These are phyloP conservation scores for Venturia asperata DNA, from an alignment of 2,329 filamentous ascomycete genomes.

Conservation along the genomic window DNA sequence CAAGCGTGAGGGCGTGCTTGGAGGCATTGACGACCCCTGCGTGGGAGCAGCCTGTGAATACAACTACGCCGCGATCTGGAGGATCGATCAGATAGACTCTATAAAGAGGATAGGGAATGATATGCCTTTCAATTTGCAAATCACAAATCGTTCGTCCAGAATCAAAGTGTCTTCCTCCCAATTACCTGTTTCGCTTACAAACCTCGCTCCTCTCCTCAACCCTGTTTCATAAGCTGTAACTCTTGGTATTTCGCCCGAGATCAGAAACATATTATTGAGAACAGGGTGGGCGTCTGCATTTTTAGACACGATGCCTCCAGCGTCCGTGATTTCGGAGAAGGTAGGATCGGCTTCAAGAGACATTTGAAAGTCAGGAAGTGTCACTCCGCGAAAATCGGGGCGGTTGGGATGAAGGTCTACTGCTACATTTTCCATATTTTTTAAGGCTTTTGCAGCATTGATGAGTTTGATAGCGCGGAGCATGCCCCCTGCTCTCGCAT, in stretches of 20 bases:
- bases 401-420: conserved; percentile 47
- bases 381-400: conserved; percentile 45
- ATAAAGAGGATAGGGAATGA: neutral
- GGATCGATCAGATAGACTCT: conserved; percentile 14
- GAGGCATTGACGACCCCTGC: conserved; percentile 49
- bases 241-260: conserved; percentile 49
- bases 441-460: conserved; percentile 30
- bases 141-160: conserved; percentile 47
- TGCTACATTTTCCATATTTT: conserved; percentile 21
- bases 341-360: conserved; percentile 48
- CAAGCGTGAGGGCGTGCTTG: conserved; percentile 39
- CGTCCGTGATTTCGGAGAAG: conserved; percentile 41
- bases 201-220: conserved; percentile 40
- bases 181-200: conserved; percentile 31
- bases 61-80: conserved; percentile 45
- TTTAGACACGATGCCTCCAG: conserved; percentile 37
- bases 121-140: conserved; percentile 46
- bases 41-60: conserved; percentile 52
- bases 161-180: conserved; percentile 47
- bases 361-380: conserved; percentile 35
- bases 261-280: conserved; percentile 45
- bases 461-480: conserved; percentile 44
- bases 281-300: conserved; percentile 38
- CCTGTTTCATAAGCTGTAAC: conserved; percentile 45
- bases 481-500: conserved; percentile 38